A percentile compares a stretch with the other conserved stretches of the same genome.
phyloP scores from a whole-genome alignment of 192 early-diverging fungal species.

The Coemansia sp. region DNA sequence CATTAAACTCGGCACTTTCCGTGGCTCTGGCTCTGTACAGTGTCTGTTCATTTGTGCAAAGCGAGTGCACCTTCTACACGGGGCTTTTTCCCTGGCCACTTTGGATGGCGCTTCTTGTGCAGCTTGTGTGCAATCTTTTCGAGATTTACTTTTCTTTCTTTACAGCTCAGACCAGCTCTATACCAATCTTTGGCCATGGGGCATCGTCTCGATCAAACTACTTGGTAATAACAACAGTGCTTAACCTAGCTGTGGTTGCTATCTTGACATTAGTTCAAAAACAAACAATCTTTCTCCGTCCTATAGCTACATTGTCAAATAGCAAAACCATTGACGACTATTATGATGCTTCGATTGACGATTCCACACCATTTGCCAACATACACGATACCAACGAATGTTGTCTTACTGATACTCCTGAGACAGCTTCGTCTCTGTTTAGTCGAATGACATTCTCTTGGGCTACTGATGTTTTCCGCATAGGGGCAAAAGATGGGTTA shows the following conservation, averaged over 20 bases:
- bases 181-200: constrained; percentile 16
- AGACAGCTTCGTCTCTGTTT: constrained; percentile 26
- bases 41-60: neutral
- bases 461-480: constrained; percentile 61
- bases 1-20: too few species aligned
- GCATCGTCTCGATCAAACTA: constrained; percentile 25
- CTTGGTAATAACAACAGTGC: too few species aligned
- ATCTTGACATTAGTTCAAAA: constrained; percentile 15
- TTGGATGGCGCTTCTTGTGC: constrained; percentile 1
- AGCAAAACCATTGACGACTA: neutral
- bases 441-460: constrained; percentile 56
- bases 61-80: neutral
- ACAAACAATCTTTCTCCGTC: constrained; percentile 25
- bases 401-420: constrained; percentile 30
- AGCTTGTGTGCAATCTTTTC: constrained; percentile 9
- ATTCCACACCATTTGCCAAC: constrained; percentile 28
- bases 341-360: neutral
- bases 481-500: constrained; percentile 57
- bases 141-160: constrained; percentile 43
- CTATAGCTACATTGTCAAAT: neutral
- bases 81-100: constrained; percentile 33
- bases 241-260: neutral
- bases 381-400: constrained; percentile 6
- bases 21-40: neutral
- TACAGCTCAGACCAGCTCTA: constrained; percentile 7